Conservation (phyloP, 163 green algal genomes). For the Scenedesmus sp. region DNA sequence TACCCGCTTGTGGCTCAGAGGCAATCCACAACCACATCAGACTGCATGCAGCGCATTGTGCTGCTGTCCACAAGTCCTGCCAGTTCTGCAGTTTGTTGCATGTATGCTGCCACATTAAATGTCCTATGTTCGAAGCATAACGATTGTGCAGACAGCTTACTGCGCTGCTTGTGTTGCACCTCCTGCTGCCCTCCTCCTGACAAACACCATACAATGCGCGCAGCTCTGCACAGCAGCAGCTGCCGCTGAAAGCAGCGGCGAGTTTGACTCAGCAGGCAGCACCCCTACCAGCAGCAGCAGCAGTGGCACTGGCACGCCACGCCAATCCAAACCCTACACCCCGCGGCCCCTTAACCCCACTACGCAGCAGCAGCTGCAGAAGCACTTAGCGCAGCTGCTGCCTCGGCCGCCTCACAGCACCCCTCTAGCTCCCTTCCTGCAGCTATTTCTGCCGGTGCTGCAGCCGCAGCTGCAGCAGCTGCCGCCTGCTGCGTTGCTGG, state of each 20-base stretch:
- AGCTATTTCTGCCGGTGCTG: not conserved
- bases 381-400: slow-evolving; percentile 21
- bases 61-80: not conserved
- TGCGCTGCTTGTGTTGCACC: not conserved
- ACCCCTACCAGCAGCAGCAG: slow-evolving; percentile 30
- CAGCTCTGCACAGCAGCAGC: slow-evolving; percentile 12
- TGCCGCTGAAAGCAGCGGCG: not conserved
- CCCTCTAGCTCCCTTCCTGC: slow-evolving; percentile 3
- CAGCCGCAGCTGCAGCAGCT: not conserved
- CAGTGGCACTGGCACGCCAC: slow-evolving; percentile 21
- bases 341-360: not conserved
- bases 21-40: not conserved
- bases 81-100: not conserved
- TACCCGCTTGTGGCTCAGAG: not conserved
- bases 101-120: not conserved
- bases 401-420: not conserved
- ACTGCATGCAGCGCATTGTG: not conserved
- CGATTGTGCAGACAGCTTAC: not conserved
- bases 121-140: no score
- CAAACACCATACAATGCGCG: not conserved
- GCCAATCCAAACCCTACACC: not conserved
- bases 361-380: not conserved
- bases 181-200: not conserved
- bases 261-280: not conserved
- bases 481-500: not conserved